Evolutionary conservation across 352 stramenopile genomes (phyloP), one percentile per base, ranked within the genome.

Genomic region (Globisporangium paroecandrum): DNA sequence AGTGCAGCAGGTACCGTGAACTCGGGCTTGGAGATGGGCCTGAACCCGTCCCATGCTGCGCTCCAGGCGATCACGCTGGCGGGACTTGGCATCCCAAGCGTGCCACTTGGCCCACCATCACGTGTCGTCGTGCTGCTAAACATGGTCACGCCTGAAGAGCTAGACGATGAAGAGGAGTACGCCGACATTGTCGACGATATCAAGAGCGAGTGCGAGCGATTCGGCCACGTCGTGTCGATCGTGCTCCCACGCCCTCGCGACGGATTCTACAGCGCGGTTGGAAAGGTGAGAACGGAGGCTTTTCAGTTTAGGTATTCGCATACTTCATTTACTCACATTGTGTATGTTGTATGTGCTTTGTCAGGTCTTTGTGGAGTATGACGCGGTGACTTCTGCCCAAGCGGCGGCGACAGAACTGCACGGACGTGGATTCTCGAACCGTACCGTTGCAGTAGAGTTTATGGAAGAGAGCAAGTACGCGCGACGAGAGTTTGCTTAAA

Each of bases 101-200:
- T 85, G 12, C 87, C 85, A 20, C 70, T 89, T 20, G 85, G 86
- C n/a, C 71, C 56, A 18, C 85, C 87, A 3, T 93, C 83, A 65
- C 82, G 83, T 27, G 89, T 98, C 38, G 78, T 99, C 58, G 93
- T 99, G 18, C 79, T 99, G 69, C 85, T 95, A 20, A 99, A 99
- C 76, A 99, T 99, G 97, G 95, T 99, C 1, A 97, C 86, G 24
- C 80, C 97, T 7, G 94, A 99, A 67, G 97, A 99, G 77, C 83
- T 99, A 3, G 77, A 89, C 9, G 95, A 98, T 57, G 89, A 98
- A 18, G 90, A 98, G 41, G 96, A 99, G 70, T 98, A 98, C 69
- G 80, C 81, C 53, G 97, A 98, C 71, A 97, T 99, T 68, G 69
- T 93, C 60, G 93, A 98, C 69, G 98, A 99, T 75, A 98, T 99